Evolutionary conservation across 345 rosid species (phyloP).

Genomic region (Chamaenerion angustifolium): DNA sequence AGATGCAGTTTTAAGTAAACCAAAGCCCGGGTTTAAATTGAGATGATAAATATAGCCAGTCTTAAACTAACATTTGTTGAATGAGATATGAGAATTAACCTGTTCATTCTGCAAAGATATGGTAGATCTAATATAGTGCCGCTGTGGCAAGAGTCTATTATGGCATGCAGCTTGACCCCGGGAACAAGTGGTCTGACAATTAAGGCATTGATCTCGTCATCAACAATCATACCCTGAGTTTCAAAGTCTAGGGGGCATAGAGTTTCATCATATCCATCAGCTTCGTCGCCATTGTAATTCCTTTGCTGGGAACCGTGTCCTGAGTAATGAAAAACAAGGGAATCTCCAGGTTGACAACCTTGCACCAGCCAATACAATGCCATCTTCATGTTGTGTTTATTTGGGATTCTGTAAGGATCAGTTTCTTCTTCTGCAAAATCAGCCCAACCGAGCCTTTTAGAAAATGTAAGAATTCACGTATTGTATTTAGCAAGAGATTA

Average conservation of each 20-base stretch:
- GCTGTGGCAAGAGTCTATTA: slow-evolving; percentile 76
- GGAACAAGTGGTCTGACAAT: slow-evolving; percentile 60
- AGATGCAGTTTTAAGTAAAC: too few relatives aligned
- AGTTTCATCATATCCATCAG: slow-evolving; percentile 81
- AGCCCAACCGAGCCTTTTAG: too few relatives aligned
- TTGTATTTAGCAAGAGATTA: too few relatives aligned
- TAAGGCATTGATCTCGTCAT: slow-evolving; percentile 64
- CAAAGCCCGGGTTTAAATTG: too few relatives aligned
- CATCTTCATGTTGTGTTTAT: slow-evolving; percentile 66
- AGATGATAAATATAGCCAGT: too few relatives aligned
- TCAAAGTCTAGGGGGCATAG: slow-evolving; percentile 77
- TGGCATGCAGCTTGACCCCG: slow-evolving; percentile 70
- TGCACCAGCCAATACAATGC: slow-evolving; percentile 84
- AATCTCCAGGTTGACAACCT: slow-evolving; percentile 79
- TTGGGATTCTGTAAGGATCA: slow-evolving; percentile 59
- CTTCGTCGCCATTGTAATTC: slow-evolving; percentile 67
- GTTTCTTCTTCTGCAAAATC: slow-evolving; percentile 62
- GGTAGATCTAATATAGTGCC: slow-evolving; percentile 76
- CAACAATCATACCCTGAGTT: slow-evolving; percentile 86
- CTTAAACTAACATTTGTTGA: too few relatives aligned
- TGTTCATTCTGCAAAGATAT: slow-evolving; percentile 67
- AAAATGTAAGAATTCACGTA: too few relatives aligned
- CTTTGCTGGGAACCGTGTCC: slow-evolving; percentile 72
- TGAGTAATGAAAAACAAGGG: slow-evolving; percentile 68
- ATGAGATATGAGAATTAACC: slow-evolving; percentile 19